phyloP scores from a whole-genome alignment of 257 asterid species.

The Verbascum thapsus region DNA sequence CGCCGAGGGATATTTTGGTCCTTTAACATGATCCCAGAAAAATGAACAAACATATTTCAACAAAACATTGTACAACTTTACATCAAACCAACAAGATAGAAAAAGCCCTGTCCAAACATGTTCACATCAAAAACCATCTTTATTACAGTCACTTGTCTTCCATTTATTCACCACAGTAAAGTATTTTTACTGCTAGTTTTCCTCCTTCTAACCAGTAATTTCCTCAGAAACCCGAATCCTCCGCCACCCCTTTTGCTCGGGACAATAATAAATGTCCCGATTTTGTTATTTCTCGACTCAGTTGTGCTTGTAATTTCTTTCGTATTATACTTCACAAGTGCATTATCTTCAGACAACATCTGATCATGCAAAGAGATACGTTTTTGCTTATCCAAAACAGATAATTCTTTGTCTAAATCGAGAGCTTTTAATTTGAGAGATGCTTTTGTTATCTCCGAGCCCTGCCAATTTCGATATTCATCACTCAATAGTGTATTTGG shows the following conservation, averaged over 20 bases:
- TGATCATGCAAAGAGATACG: slow-evolving; percentile 77
- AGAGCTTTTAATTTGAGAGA: slow-evolving; percentile 65
- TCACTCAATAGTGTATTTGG: not conserved
- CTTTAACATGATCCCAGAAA: not conserved
- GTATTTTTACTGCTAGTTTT: slow-evolving; percentile 45
- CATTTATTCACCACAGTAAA: slow-evolving; percentile 45
- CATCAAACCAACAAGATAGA: slow-evolving; percentile 24
- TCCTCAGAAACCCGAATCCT: slow-evolving; percentile 60
- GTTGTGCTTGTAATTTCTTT: slow-evolving; percentile 36
- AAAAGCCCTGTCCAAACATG: slow-evolving; percentile 20
- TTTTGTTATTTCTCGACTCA: slow-evolving; percentile 26
- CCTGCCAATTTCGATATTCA: slow-evolving; percentile 50
- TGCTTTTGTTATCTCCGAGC: slow-evolving; percentile 76
- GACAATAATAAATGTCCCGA: slow-evolving; percentile 54
- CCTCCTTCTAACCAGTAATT: slow-evolving; percentile 67
- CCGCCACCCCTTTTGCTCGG: slow-evolving; percentile 58
- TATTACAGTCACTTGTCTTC: slow-evolving; percentile 24
- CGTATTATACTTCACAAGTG: slow-evolving; percentile 26
- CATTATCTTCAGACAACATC: slow-evolving; percentile 58
- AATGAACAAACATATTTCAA: not conserved
- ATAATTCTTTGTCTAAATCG: slow-evolving; percentile 49
- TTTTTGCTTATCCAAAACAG: slow-evolving; percentile 48
- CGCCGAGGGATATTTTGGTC: too few relatives aligned
- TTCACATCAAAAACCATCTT: slow-evolving; percentile 26
- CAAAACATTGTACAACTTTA: slow-evolving; percentile 4